These are phyloP conservation scores for Ophiostoma quercus DNA, from an alignment of 2,329 filamentous ascomycete genomes.

Conservation along the genomic window DNA sequence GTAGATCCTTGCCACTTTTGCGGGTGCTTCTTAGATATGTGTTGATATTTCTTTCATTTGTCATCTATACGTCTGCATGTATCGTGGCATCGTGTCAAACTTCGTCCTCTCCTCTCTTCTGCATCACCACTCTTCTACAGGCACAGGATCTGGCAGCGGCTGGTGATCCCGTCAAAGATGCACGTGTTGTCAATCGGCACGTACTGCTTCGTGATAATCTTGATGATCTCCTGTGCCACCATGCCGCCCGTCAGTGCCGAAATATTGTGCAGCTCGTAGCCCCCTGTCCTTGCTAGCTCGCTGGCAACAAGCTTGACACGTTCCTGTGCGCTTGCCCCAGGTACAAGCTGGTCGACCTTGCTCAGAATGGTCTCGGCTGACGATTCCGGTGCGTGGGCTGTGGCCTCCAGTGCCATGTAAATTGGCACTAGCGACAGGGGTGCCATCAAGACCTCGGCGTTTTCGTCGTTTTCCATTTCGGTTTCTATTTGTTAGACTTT, in stretches of 20 bases:
- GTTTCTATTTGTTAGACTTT: slow-evolving; percentile 38
- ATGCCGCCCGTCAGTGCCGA: slow-evolving; percentile 83
- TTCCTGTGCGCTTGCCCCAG: slow-evolving; percentile 44
- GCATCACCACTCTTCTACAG: neutral
- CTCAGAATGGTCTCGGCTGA: slow-evolving; percentile 52
- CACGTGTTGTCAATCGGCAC: slow-evolving; percentile 66
- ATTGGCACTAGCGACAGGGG: slow-evolving; percentile 60
- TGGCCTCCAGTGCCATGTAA: slow-evolving; percentile 60
- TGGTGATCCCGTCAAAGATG: slow-evolving; percentile 63
- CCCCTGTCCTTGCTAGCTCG: slow-evolving; percentile 69
- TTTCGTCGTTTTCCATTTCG: slow-evolving; percentile 52
- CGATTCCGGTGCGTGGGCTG: slow-evolving; percentile 41
- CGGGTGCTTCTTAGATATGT: neutral
- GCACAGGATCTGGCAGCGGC: slow-evolving; percentile 52
- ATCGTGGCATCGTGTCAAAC: neutral
- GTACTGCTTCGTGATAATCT: slow-evolving; percentile 72
- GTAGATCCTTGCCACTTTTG: neutral
- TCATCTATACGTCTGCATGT: neutral
- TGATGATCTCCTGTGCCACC: slow-evolving; percentile 95
- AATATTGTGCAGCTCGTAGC: slow-evolving; percentile 88
- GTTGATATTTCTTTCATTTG: neutral
- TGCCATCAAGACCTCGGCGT: slow-evolving; percentile 44
- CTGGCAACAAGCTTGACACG: slow-evolving; percentile 51
- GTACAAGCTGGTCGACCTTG: slow-evolving; percentile 41
- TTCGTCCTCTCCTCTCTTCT: neutral